Percentiles rank a stretch among this genome's conserved stretches.
These are phyloP conservation scores for Neurospora intermedia DNA, from an alignment of 495 filamentous ascomycete genomes.

Conservation along the genomic window DNA sequence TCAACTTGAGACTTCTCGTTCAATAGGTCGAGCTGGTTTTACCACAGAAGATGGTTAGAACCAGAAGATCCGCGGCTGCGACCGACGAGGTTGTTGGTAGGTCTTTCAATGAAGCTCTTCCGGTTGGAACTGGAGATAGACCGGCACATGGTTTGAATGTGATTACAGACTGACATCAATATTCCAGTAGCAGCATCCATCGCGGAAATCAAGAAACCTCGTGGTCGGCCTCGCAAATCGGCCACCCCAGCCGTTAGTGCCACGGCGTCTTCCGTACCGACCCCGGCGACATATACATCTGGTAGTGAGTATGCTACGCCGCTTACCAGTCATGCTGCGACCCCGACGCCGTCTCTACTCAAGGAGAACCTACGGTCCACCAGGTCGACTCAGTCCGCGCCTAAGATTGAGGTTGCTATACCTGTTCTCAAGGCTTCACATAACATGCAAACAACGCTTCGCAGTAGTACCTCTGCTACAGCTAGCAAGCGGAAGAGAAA, in stretches of 20 bases:
- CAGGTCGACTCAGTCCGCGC: neutral
- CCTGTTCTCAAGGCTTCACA: conserved; percentile 5
- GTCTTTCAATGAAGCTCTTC: neutral
- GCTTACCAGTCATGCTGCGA: conserved; percentile 58
- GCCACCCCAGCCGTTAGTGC: conserved; percentile 1
- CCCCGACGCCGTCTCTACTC: conserved; percentile 33
- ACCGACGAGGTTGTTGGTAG: conserved; percentile 11
- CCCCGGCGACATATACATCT: conserved; percentile 27
- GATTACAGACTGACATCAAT: neutral
- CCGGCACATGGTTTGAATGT: neutral
- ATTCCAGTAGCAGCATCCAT: conserved; percentile 2
- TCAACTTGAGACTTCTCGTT: neutral
- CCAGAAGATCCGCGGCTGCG: conserved; percentile 15
- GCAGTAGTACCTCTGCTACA: conserved; percentile 18
- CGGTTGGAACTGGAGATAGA: neutral
- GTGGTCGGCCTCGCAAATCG: conserved; percentile 6
- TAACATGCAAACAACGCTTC: conserved; percentile 7
- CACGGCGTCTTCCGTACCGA: conserved; percentile 26
- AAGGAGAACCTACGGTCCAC: conserved; percentile 6
- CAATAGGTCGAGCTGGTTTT: neutral
- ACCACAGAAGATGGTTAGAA: conserved; percentile 10
- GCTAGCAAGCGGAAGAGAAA: conserved; percentile 20
- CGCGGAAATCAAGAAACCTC: conserved; percentile 2
- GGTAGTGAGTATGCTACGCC: conserved; percentile 62
- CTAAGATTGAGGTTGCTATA: conserved; percentile 18